phyloP scores from a whole-genome alignment of 306 rosid genomes.

The Quercus aquifolioides region DNA sequence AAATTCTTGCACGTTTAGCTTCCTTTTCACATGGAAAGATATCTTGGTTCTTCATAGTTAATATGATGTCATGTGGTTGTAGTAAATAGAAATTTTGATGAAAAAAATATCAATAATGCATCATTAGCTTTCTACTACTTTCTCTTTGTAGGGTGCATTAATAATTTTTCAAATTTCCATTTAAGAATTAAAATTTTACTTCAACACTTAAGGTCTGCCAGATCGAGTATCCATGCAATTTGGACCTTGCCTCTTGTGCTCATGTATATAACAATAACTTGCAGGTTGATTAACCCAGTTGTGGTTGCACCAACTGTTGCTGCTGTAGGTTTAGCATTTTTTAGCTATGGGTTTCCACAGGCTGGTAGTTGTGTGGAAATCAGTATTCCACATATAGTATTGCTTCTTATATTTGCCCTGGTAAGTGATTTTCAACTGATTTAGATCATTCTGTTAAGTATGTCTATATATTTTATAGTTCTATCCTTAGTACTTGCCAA shows the following conservation, averaged over 20 bases:
- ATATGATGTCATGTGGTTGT: background rate
- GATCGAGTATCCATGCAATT: background rate
- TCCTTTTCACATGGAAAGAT: background rate
- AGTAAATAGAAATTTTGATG: background rate
- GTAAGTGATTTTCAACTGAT: constrained; percentile 38
- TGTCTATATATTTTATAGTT: background rate
- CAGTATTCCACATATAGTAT: constrained; percentile 72
- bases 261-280: constrained; percentile 6
- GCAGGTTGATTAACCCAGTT: constrained; percentile 82
- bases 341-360: constrained; percentile 93
- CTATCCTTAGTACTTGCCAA: background rate
- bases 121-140: background rate
- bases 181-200: background rate
- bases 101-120: background rate
- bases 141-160: background rate
- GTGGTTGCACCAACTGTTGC: constrained; percentile 98
- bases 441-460: background rate
- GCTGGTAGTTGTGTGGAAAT: constrained; percentile 92
- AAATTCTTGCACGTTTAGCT: background rate
- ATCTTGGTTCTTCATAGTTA: background rate
- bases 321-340: constrained; percentile 91
- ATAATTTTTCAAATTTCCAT: background rate
- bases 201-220: background rate
- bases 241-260: background rate
- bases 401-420: constrained; percentile 75